A percentile compares a stretch with the other conserved stretches of the same genome.
Conservation (phyloP, 345 rosid genomes). For the Gossypium bickii region DNA sequence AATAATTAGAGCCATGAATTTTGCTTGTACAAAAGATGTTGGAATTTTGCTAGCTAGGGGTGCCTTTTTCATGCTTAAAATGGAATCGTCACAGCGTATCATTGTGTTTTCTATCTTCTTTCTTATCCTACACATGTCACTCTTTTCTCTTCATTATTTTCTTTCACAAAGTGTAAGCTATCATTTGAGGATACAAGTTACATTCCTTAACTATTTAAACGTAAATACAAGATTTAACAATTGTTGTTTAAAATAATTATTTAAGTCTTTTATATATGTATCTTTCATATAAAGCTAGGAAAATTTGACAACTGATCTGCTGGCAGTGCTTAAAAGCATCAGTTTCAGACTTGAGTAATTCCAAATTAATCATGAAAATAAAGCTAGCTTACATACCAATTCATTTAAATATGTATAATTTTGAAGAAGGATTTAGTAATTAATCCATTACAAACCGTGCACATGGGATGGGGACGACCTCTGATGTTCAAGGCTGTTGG, state of each 20-base stretch:
- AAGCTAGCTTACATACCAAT: background rate
- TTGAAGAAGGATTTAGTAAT: background rate
- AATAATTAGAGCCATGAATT: background rate
- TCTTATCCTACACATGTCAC: too few species aligned
- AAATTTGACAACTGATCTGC: background rate
- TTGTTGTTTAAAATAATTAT: background rate
- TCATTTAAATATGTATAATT: background rate
- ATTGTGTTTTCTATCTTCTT: too few species aligned
- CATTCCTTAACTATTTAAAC: too few species aligned
- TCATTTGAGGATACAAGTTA: too few species aligned
- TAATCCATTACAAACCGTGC: background rate
- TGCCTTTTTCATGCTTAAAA: background rate
- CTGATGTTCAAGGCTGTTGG: background rate
- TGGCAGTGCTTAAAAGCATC: background rate
- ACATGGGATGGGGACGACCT: slow-evolving; percentile 16
- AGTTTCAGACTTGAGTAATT: background rate
- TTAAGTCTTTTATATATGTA: background rate
- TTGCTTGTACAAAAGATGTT: background rate
- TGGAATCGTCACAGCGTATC: too few species aligned
- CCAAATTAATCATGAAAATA: background rate
- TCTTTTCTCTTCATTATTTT: too few species aligned
- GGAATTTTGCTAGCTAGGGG: background rate
- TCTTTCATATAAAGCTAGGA: background rate
- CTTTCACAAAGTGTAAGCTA: too few species aligned
- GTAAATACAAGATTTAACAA: too few species aligned